Base-by-base conservation (phyloP, 1,284 basidiomycete genomes). In the Agaricales sp. region DNA sequence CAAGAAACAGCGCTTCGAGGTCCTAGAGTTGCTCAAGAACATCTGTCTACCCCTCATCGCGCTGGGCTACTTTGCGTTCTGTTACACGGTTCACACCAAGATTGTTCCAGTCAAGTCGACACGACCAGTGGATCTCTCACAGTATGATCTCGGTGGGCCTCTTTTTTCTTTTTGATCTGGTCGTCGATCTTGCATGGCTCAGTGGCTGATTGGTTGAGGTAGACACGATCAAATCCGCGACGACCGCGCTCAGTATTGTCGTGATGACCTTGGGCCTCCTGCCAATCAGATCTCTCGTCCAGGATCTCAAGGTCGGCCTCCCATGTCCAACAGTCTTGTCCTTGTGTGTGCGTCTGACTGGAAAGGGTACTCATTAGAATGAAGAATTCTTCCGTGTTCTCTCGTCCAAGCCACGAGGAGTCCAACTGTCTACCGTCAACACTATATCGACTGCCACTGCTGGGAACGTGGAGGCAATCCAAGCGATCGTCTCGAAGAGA, bases 351-450 rank as follows among this genome's bases (percentile, higher is more conserved):
- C 30, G n/a, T 35, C 30, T 35, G 30, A 35, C 30, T 35, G 30
- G n/a, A 35, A 8, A 11, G 30, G 30, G 30, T 35, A 35, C 30
- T 23, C 30, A 14, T 6, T 30, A 61, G 60, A 63, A 55, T 19
- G 62, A 61, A 52, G 60, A 61, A 41, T 64, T 62, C 19, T 64
- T 62, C 37, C 61, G 60, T 8, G 44, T 41, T 6, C 30, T 62
- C 3, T 48, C 50, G 4, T 44, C 50, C 2, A 54, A 43, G 1
- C 47, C 3, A 4, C 24, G 51, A 3, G 62, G 62, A 14, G 49
- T 64, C 20, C 61, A 52, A 3, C 45, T 62, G 21, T 53, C 54
- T 39, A 52, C 55, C 1, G 38, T 62, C 25, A 62, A 62, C 21
- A 35, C 45, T 22, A 56, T 62, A 18, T 62, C 62, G 3, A 56